Evolutionary conservation across 768 basidiomycete species (phyloP).

Genomic region (Boletus sensibilis): DNA sequence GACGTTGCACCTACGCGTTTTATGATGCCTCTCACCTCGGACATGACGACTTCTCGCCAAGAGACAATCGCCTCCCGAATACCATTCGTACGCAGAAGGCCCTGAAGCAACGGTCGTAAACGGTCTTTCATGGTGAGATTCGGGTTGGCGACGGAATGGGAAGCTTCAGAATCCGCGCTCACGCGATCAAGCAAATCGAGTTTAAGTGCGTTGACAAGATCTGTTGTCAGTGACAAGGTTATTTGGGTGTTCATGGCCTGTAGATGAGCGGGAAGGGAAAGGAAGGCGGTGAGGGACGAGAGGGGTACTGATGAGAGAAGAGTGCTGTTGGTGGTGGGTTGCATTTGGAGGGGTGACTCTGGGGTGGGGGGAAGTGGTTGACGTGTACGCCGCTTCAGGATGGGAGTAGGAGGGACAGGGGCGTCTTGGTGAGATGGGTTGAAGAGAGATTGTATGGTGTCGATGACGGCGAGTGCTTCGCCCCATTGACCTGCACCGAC

Average conservation of each 20-base stretch:
- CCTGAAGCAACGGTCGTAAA: constrained; percentile 69
- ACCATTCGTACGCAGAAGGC: constrained; percentile 72
- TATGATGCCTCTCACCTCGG: constrained; percentile 55
- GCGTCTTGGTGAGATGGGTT: constrained; percentile 20
- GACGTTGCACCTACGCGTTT: constrained; percentile 50
- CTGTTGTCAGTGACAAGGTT: constrained; percentile 69
- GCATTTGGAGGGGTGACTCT: constrained; percentile 27
- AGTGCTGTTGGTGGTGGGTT: constrained; percentile 27
- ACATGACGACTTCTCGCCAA: constrained; percentile 69
- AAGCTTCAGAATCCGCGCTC: constrained; percentile 18
- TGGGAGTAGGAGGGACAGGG: constrained; percentile 3
- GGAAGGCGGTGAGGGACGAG: constrained; percentile 67
- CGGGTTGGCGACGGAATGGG: constrained; percentile 21
- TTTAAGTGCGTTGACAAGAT: constrained; percentile 70
- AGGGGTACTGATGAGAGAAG: constrained; percentile 48
- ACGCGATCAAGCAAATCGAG: constrained; percentile 63
- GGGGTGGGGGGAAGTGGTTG: constrained; percentile 37
- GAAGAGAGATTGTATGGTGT: constrained; percentile 65
- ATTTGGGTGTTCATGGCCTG: constrained; percentile 73
- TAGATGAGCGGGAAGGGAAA: constrained; percentile 73
- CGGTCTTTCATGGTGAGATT: constrained; percentile 57
- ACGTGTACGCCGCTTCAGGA: constrained; percentile 2
- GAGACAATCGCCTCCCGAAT: constrained; percentile 63
- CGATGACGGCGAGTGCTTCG: constrained; percentile 75
- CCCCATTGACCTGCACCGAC: constrained; percentile 88